These are phyloP conservation scores for Scheffersomyces coipomensis DNA, from an alignment of 805 yeast genomes.

Conservation along the genomic window DNA sequence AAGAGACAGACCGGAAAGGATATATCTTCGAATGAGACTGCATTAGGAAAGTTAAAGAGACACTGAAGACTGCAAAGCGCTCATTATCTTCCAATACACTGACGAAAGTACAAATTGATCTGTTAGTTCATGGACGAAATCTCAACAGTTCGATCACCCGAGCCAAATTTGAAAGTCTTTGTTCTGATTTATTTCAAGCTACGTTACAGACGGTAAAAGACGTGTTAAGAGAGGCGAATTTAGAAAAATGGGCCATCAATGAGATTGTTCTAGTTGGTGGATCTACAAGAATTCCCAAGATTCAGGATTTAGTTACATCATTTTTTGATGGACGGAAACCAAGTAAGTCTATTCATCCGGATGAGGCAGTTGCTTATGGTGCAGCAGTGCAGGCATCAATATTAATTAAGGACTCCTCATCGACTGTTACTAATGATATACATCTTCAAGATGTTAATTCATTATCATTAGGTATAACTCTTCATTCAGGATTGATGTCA, in stretches of 20 bases:
- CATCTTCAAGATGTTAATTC: constrained; percentile 90
- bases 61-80: constrained; percentile 93
- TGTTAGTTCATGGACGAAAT: constrained; percentile 91
- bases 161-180: constrained; percentile 96
- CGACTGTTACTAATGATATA: constrained; percentile 46
- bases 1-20: constrained; percentile 90
- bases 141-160: constrained; percentile 94
- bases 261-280: constrained; percentile 99
- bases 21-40: constrained; percentile 73
- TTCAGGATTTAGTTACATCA: constrained; percentile 87
- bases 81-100: constrained; percentile 93
- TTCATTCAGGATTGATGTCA: constrained; percentile 97
- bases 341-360: constrained; percentile 97
- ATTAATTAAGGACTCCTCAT: constrained; percentile 75
- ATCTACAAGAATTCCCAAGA: constrained; percentile 98
- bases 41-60: too few species aligned
- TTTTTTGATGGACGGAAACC: constrained; percentile 94
- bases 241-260: constrained; percentile 81
- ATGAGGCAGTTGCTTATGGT: constrained; percentile 99
- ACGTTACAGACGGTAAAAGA: constrained; percentile 95
- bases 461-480: constrained; percentile 92
- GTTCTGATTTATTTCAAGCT: constrained; percentile 88
- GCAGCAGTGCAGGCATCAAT: constrained; percentile 99
- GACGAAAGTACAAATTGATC: constrained; percentile 93
- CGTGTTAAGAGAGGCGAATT: constrained; percentile 90